Base-by-base conservation (phyloP, 1,139 yeast genomes). In the Yamadazyma dushanensis region DNA sequence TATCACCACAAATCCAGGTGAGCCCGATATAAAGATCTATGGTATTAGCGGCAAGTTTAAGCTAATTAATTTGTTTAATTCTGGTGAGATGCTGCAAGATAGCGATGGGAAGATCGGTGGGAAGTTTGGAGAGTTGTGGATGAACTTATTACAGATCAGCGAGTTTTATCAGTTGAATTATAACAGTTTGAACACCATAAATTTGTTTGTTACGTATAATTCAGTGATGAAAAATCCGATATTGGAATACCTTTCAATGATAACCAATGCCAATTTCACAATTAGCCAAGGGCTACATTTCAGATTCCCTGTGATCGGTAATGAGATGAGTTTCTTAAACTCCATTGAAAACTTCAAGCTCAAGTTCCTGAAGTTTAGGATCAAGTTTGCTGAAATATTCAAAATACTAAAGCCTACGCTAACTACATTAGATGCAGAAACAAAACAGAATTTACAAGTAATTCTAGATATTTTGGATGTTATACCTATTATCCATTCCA, bases 11-110 rank as follows among this genome's bases (percentile, higher is more conserved):
- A 15, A 16, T 4, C 73, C 69, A 3, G 62, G 72, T 25, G 67
- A 68, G 26, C 67, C 69, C 3, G 56, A 54, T 38, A 56, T 85
- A 26, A 70, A 80, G 28, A 57, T 85, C 21, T 71, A 81, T 39
- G 95, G 94, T 0, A 53, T 85, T 3, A 90, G 94, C 2, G 95
- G 94, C 2, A 73, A 83, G 9, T 56, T 83, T 30, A 78, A 83
- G 27, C 73, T 79, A 42, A 84, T 82, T 45, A 77, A 80, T 44
- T 62, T 85, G 35, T 83, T 85, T 51, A 87, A 84, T 50, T 80
- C 77, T 43, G 94, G 92, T 1, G 54, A 50, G 25, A 62, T 55
- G 55, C 35, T 23, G 11, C 24, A 19, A 16, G 22, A 11, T n/a
- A 47, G 48, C 9, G 45, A 46, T 32, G 44, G 49, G 9, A 37